Percentiles rank a stretch among this genome's conserved stretches.
Conservation (phyloP, 2,329 filamentous ascomycete genomes). For the Aspergillus sp. region DNA sequence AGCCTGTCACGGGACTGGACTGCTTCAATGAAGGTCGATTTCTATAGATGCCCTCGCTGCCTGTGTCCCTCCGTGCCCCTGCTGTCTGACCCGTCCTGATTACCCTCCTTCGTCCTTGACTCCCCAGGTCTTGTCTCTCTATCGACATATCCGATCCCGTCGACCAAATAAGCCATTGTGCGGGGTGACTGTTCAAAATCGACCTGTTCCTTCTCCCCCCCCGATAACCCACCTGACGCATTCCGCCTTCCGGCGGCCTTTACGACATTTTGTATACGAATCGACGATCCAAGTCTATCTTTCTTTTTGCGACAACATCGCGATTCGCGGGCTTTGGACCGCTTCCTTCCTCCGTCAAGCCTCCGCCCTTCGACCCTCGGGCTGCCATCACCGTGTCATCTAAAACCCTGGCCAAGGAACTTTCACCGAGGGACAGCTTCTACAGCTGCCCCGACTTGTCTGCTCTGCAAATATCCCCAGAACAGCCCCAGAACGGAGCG, state of each 20-base stretch:
- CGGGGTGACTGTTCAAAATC: neutral
- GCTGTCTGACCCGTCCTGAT: too few species aligned
- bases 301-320: too few species aligned
- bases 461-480: constrained; percentile 24
- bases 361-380: constrained; percentile 2
- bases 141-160: too few species aligned
- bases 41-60: too few species aligned
- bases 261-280: too few species aligned
- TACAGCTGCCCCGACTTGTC: constrained; percentile 37
- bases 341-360: neutral
- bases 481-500: constrained; percentile 14
- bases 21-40: too few species aligned
- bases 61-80: too few species aligned
- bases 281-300: too few species aligned
- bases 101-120: neutral
- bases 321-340: neutral
- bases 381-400: constrained; percentile 16
- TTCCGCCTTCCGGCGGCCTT: too few species aligned
- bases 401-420: constrained; percentile 34
- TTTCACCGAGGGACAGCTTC: constrained; percentile 31
- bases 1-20: too few species aligned
- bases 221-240: neutral
- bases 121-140: too few species aligned
- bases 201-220: neutral
- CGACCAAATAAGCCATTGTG: too few species aligned